phyloP scores from a whole-genome alignment of 805 yeast species.

The Naumovozyma dairenensis region DNA sequence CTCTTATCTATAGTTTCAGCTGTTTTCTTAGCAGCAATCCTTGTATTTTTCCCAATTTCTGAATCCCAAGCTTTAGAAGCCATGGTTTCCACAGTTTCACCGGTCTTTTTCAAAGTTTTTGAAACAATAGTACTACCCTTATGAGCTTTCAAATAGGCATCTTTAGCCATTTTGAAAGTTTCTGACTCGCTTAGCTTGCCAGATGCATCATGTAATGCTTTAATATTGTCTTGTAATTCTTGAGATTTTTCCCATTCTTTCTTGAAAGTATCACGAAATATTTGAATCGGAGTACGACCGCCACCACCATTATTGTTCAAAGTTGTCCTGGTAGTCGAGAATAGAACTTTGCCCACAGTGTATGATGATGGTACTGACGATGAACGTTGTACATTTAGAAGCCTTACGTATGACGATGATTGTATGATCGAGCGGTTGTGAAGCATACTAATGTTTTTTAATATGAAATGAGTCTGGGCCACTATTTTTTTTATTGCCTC shows the following conservation, averaged over 20 bases:
- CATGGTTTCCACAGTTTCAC: slow-evolving; percentile 84
- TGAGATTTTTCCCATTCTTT: slow-evolving; percentile 83
- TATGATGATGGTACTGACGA: too few species aligned
- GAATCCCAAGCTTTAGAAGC: slow-evolving; percentile 95
- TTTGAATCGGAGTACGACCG: slow-evolving; percentile 64
- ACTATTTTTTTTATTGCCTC: too few species aligned
- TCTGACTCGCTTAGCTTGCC: slow-evolving; percentile 91
- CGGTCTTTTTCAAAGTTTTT: slow-evolving; percentile 74
- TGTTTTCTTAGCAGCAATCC: slow-evolving; percentile 70
- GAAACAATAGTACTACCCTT: slow-evolving; percentile 55
- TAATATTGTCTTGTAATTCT: slow-evolving; percentile 86
- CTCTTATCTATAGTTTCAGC: slow-evolving; percentile 80
- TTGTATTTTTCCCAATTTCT: slow-evolving; percentile 80
- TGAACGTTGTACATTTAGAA: too few species aligned
- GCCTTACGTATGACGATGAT: too few species aligned
- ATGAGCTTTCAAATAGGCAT: slow-evolving; percentile 82
- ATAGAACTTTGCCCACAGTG: not conserved
- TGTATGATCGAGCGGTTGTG: too few species aligned
- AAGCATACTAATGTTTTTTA: too few species aligned
- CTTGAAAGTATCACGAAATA: slow-evolving; percentile 85
- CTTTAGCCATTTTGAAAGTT: slow-evolving; percentile 85
- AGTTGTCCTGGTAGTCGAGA: not conserved
- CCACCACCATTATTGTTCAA: not conserved
- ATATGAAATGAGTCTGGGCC: too few species aligned
- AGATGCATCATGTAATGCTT: slow-evolving; percentile 91